Evolutionary conservation across 2,329 filamentous ascomycete species (phyloP).

Genomic region (Microdochium trichocladiopsis): DNA sequence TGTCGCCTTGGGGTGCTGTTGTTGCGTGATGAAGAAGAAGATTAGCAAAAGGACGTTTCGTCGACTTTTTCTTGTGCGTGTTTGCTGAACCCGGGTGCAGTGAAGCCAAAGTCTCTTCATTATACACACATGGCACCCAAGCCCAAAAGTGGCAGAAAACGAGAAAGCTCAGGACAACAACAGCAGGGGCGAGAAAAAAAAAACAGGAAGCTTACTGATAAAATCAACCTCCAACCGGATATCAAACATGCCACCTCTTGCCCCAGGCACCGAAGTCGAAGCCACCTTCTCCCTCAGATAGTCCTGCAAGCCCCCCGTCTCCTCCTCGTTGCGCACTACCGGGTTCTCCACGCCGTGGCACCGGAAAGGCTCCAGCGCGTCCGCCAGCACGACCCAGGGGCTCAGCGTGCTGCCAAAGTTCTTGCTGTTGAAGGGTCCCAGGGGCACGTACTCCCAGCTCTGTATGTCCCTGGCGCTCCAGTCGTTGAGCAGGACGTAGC

Average conservation of each 20-base stretch:
- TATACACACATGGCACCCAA: no score
- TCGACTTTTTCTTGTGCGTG: no score
- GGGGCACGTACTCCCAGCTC: slow-evolving; percentile 75
- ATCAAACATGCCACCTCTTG: slow-evolving; percentile 44
- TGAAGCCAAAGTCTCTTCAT: background rate
- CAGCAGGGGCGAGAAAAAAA: background rate
- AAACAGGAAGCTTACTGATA: slow-evolving; percentile 33
- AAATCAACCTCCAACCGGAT: slow-evolving; percentile 64
- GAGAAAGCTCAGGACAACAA: background rate
- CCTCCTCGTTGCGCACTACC: no score
- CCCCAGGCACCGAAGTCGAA: slow-evolving; percentile 36
- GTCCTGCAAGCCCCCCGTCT: slow-evolving; percentile 18
- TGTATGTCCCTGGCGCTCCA: slow-evolving; percentile 83
- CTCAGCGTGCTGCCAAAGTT: slow-evolving; percentile 76
- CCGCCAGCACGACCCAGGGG: slow-evolving; percentile 71
- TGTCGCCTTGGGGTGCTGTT: slow-evolving; percentile 33
- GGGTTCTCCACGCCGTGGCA: slow-evolving; percentile 22
- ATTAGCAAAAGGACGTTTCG: background rate
- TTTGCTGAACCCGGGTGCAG: background rate
- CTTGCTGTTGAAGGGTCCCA: slow-evolving; percentile 79
- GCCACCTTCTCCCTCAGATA: slow-evolving; percentile 50
- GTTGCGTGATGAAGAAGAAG: slow-evolving; percentile 4
- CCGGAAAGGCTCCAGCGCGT: slow-evolving; percentile 60
- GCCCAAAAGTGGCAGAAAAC: background rate
- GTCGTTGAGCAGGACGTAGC: slow-evolving; percentile 77